These are phyloP conservation scores for Tetrahymena thermophila DNA, from an alignment of 73 alveolate species.

Conservation along the genomic window DNA sequence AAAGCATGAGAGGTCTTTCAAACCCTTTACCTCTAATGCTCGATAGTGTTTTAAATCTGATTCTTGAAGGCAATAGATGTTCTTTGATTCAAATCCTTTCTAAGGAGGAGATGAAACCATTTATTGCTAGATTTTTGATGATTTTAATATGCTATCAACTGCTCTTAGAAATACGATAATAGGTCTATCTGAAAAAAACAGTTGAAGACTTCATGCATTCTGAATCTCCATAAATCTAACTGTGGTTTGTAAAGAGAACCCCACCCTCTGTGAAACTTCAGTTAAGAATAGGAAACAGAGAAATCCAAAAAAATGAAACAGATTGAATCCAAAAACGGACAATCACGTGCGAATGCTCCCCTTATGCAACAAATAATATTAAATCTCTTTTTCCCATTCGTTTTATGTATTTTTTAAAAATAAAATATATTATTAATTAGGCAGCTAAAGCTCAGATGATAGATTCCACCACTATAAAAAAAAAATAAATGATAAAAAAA, in stretches of 20 bases:
- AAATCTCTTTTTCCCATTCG: not conserved
- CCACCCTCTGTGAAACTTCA: not conserved
- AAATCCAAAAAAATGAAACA: not conserved
- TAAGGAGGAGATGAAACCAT: not conserved
- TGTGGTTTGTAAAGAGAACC: not conserved
- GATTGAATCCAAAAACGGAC: not conserved
- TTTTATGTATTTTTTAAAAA: not conserved
- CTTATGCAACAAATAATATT: not conserved
- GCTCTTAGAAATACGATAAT: not conserved
- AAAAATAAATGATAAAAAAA: not conserved
- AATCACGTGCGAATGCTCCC: conserved; percentile 7
- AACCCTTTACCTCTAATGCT: not conserved
- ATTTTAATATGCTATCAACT: not conserved
- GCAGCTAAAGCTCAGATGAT: not conserved
- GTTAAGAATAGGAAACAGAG: not conserved
- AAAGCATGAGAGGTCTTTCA: not conserved
- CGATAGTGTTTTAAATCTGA: not conserved
- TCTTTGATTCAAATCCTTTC: not conserved
- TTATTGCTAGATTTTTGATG: not conserved
- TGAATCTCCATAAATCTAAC: not conserved
- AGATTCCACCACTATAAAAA: conserved; percentile 1
- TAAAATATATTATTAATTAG: not conserved
- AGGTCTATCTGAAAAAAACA: not conserved
- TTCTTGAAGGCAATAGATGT: not conserved
- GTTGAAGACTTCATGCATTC: not conserved